A percentile compares a stretch with the other conserved stretches of the same genome.
These are phyloP conservation scores for Echites panduratus DNA, from an alignment of 257 asterid genomes.

Conservation along the genomic window DNA sequence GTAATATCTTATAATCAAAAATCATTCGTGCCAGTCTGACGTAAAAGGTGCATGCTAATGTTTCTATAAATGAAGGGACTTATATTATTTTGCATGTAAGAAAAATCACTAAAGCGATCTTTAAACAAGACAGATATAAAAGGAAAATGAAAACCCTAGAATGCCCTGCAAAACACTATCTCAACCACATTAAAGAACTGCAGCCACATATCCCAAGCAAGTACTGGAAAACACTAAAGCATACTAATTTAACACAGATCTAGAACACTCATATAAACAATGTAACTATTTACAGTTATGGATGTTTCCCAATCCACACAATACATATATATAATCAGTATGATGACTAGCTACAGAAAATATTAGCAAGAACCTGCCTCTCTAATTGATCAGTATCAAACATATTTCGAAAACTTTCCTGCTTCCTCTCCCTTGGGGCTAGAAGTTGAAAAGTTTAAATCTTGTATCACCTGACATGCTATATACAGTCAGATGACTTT, in stretches of 20 bases:
- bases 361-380: constrained; percentile 10
- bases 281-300: constrained; percentile 8
- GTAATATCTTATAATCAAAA: too few relatives aligned
- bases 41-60: too few relatives aligned
- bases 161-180: too few relatives aligned
- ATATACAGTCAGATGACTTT: constrained; percentile 3
- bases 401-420: background rate
- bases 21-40: too few relatives aligned
- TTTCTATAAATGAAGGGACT: too few relatives aligned
- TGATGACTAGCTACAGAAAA: background rate
- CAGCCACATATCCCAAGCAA: too few relatives aligned
- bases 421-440: background rate
- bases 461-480: constrained; percentile 5
- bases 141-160: too few relatives aligned
- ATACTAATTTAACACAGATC: background rate
- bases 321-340: background rate
- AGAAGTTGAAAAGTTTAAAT: constrained; percentile 1
- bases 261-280: background rate
- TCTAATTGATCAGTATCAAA: background rate
- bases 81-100: too few relatives aligned
- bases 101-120: too few relatives aligned
- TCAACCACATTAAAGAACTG: too few relatives aligned
- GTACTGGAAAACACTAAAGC: background rate
- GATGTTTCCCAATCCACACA: constrained; percentile 5
- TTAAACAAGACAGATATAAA: too few relatives aligned